These are phyloP conservation scores for Parietaria judaica DNA, from an alignment of 306 rosid species.

Conservation along the genomic window DNA sequence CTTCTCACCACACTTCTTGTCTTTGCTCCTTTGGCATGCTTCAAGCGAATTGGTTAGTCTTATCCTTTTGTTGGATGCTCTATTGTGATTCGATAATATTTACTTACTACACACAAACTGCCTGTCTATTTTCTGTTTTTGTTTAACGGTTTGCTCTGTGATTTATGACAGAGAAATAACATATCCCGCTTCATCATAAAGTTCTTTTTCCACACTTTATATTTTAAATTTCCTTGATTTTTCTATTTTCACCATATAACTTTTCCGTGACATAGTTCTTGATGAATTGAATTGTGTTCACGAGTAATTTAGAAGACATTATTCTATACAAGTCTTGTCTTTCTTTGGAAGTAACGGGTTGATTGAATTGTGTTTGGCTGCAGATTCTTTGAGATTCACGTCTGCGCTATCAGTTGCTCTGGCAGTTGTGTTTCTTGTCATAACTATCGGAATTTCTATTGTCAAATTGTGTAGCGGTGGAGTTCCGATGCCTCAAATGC, in stretches of 20 bases:
- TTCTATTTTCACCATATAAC: no score
- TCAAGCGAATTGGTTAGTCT: slow-evolving; percentile 68
- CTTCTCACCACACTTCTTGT: slow-evolving; percentile 44
- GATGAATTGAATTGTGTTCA: no score
- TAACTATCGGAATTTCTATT: slow-evolving; percentile 72
- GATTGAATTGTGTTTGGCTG: slow-evolving; percentile 20
- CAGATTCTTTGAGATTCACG: slow-evolving; percentile 88
- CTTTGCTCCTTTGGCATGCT: slow-evolving; percentile 65
- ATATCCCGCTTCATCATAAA: no score
- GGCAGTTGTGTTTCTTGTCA: slow-evolving; percentile 73
- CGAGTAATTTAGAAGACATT: neutral
- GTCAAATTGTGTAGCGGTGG: slow-evolving; percentile 64
- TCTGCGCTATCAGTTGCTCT: slow-evolving; percentile 78
- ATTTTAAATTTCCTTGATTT: no score
- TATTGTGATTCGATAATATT: neutral
- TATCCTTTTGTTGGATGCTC: neutral
- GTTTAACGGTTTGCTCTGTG: neutral
- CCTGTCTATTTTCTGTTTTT: neutral
- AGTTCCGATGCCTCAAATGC: slow-evolving; percentile 63
- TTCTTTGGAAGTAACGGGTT: no score
- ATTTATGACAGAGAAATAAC: no score
- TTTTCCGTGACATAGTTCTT: no score
- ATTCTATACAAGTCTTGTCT: neutral
- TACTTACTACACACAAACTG: slow-evolving; percentile 1
- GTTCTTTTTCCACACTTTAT: no score